Conservation (phyloP, 176 grass and related monocot genomes). For the Musa schizocarpa region DNA sequence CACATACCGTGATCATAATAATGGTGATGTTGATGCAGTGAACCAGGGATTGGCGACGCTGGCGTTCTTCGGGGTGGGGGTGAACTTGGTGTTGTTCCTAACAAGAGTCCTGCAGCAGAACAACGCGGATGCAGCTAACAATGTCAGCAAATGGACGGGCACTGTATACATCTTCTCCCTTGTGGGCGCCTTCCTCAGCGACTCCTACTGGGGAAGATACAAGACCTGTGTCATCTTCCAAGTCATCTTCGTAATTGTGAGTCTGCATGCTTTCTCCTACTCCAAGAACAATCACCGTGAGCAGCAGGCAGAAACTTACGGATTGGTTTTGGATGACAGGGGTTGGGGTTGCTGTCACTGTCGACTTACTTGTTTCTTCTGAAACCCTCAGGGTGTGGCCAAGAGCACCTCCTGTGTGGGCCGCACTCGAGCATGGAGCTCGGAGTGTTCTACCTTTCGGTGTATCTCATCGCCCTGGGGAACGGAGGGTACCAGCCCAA, state of each 20-base stretch:
- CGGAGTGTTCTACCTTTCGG: neutral
- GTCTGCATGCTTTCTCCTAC: neutral
- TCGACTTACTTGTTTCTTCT: constrained; percentile 2
- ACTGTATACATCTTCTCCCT: constrained; percentile 16
- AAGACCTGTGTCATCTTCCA: constrained; percentile 15
- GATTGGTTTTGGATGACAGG: neutral
- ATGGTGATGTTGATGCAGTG: neutral
- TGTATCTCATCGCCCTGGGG: neutral
- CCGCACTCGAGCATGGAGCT: constrained; percentile 6
- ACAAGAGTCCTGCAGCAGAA: constrained; percentile 11
- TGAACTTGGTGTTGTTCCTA: constrained; percentile 4
- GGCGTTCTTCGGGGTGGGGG: constrained; percentile 8
- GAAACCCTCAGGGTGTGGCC: constrained; percentile 1
- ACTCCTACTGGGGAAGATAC: constrained; percentile 19
- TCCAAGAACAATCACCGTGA: no score
- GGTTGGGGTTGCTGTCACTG: neutral
- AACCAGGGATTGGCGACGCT: constrained; percentile 14
- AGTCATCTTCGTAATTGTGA: constrained; percentile 14
- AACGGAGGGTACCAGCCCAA: constrained; percentile 13
- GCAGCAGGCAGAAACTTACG: neutral
- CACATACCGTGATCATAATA: no score
- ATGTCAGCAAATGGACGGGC: constrained; percentile 13
- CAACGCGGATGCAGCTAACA: constrained; percentile 12
- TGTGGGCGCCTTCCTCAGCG: constrained; percentile 9
- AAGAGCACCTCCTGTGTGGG: neutral